Base-by-base conservation (phyloP, 257 asterid genomes). In the Asclepias syriaca region DNA sequence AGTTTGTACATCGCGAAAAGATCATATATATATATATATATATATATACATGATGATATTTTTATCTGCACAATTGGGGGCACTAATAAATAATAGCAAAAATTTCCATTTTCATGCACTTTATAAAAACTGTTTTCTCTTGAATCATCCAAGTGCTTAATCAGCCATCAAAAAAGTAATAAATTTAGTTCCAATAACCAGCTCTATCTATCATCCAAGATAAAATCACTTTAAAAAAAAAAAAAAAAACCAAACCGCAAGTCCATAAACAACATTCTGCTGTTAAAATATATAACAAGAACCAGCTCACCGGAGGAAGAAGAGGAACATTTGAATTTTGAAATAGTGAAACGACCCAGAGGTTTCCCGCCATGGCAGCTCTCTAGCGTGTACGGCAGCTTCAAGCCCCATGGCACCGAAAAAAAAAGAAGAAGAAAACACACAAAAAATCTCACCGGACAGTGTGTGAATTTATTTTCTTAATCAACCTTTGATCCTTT, bases 351-450 rank as follows among this genome's bases (percentile, higher is more conserved):
- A n/a, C 81, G 77, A 72, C 73, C 65, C 32, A 78, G 7, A 60
- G n/a, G 14, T 53, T 81, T 78, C 65, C 82, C 81, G 72, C 77
- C 81, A 77, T 75, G 74, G 69, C 72, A 75, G 77, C 68, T 70
- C 54, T 74, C 82, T 43, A 77, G 74, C 53, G 88, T 72, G 82
- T 70, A 78, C 71, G 89, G 86, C 58, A 84, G 82, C 78, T 85
- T 84, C 66, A 83, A 82, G 84, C 80, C 84, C 88, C 96, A 90
- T 88, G 19, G 60, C 8, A 13, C 5, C 24, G 37, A 21, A 21
- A 22, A 6, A 5, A 39, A 7, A 12, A 8, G 0, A 11, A 16
- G 63, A 29, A 29, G 27, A 24, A 24, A 24, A 24, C 27, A 29
- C 3, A 29, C 34, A 29, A 11, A 46, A 53, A 53, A 53, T 63